Conservation (phyloP, 345 rosid genomes). For the Salix dunnii region DNA sequence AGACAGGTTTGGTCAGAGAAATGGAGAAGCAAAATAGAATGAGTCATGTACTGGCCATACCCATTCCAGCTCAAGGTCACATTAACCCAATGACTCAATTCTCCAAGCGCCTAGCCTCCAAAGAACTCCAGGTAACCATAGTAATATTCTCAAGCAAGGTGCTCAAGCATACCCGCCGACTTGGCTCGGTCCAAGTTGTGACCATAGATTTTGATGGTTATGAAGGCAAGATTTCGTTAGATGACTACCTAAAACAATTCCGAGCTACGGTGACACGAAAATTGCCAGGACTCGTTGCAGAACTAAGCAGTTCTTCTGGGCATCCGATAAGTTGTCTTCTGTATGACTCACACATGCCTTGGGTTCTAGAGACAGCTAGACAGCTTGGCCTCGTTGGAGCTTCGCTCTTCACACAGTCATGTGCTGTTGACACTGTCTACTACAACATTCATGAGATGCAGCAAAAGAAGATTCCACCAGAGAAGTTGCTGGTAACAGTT, state of each 20-base stretch:
- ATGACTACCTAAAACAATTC: not conserved
- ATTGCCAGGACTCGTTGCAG: not conserved
- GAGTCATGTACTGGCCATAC: not conserved
- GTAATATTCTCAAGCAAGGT: not conserved
- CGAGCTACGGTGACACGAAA: not conserved
- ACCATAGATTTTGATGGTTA: not conserved
- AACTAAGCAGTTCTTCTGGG: not conserved
- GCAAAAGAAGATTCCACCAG: not conserved
- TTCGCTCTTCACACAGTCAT: not conserved
- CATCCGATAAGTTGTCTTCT: constrained; percentile 1
- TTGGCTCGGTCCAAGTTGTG: not conserved
- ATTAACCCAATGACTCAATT: no score
- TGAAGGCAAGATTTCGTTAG: no score
- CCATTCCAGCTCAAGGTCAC: constrained; percentile 10
- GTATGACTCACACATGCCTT: not conserved
- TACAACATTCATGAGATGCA: not conserved
- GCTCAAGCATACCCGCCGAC: not conserved
- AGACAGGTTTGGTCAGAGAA: not conserved
- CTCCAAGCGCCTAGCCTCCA: no score
- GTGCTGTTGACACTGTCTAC: not conserved
- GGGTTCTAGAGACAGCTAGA: constrained; percentile 2
- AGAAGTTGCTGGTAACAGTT: not conserved
- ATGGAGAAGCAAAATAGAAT: not conserved
- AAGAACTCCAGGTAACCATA: no score
- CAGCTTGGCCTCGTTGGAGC: not conserved